Evolutionary conservation across 345 rosid genomes (phyloP), one percentile per base, ranked within the genome.

Genomic region (Pistacia vera): DNA sequence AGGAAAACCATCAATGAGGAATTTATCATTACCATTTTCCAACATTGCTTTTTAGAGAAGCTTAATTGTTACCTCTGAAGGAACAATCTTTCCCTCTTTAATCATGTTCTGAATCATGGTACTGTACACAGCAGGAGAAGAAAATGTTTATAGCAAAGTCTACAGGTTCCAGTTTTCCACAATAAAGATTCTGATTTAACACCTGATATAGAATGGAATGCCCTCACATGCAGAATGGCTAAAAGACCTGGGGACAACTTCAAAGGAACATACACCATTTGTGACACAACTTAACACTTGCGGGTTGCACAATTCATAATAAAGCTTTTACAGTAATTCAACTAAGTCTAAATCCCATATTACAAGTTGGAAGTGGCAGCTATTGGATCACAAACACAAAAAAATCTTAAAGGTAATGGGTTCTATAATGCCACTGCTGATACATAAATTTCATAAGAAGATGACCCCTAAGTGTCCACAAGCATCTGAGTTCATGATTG

Each of bases 1-100:
- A 76, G 97, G 98, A 72, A 94, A 94, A 11, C 94, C 98, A 86
- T 92, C 96, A 77, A 92, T 88, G 41, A 94, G 85, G 64, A 90
- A 89, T 72, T 85, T 94, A 77, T 87, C 85, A 70, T 91, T 91
- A 20, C 82, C 86, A 77, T 74, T 82, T 78, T 83, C 88, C 71
- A 79, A 83, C 81, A 91, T 90, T 61, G 92, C 96, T 75, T 86
- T 86, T 73, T 89, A 87, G 68, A 94, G 88, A 79, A 92, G 98
- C 81, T 88, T 87, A 57, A 94, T 81, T 13, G 98, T 94, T 18
- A 92, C 88, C 86, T 90, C 95, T 22, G 97, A 94, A 22, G 97
- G 97, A 63, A 92, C 98, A 71, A 94, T 89, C 82, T 86, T 92
- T 74, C 97, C 97, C 51, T 90, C 92, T 70, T 75, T 84, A 81